Percentiles rank a stretch among this genome's conserved stretches.
Evolutionary conservation across 441 rosid genomes (phyloP).

Genomic region (Pelargonium australe): DNA sequence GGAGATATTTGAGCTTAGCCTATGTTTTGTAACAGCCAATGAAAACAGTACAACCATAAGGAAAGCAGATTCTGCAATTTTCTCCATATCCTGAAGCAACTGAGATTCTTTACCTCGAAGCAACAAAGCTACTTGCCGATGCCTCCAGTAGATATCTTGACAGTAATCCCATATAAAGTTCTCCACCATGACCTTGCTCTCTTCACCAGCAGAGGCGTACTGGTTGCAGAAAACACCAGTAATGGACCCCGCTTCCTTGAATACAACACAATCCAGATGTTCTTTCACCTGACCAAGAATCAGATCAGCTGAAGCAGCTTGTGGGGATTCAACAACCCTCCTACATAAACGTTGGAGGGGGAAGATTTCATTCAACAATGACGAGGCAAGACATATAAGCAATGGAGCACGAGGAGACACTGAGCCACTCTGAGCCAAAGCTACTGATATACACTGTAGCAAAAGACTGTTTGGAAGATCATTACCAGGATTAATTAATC

Average conservation of each 20-base stretch:
- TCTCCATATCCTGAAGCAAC: constrained; percentile 57
- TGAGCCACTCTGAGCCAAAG: constrained; percentile 68
- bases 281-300: constrained; percentile 36
- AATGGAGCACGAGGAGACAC: constrained; percentile 49
- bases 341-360: constrained; percentile 50
- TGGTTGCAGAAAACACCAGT: constrained; percentile 73
- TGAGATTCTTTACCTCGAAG: constrained; percentile 50
- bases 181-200: constrained; percentile 54
- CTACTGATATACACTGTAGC: constrained; percentile 58
- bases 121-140: constrained; percentile 53
- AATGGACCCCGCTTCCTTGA: constrained; percentile 80
- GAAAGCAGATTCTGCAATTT: constrained; percentile 83
- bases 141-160: constrained; percentile 61
- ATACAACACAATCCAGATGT: constrained; percentile 48
- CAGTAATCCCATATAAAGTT: constrained; percentile 69
- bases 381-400: constrained; percentile 55
- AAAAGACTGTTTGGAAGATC: constrained; percentile 32
- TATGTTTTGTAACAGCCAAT: constrained; percentile 62
- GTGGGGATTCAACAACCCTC: constrained; percentile 31
- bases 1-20: constrained; percentile 41
- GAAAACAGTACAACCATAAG: constrained; percentile 84
- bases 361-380: constrained; percentile 59
- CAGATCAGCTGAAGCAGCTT: constrained; percentile 25
- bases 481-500: constrained; percentile 19
- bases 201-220: constrained; percentile 53